These are phyloP conservation scores for Jaapia argillacea DNA, from an alignment of 768 basidiomycete genomes.

Conservation along the genomic window DNA sequence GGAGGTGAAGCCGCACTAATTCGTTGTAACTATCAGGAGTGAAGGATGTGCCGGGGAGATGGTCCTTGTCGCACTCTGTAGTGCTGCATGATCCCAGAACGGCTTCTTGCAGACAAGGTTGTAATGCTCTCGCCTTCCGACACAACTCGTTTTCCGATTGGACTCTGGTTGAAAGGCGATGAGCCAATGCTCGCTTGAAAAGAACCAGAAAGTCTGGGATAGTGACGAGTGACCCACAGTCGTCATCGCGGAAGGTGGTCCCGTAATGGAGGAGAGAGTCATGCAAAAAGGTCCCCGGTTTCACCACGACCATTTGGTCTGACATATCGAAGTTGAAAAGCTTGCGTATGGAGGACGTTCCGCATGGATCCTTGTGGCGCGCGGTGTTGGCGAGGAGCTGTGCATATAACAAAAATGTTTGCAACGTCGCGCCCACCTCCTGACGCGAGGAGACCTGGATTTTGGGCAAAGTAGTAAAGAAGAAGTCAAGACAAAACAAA, in stretches of 20 bases:
- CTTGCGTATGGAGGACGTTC: conserved; percentile 13
- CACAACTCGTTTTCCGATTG: conserved; percentile 23
- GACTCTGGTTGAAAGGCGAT: conserved; percentile 19
- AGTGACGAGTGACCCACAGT: too few relatives aligned
- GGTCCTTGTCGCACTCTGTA: conserved; percentile 21
- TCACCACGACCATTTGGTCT: conserved; percentile 20
- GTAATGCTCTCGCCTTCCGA: conserved; percentile 19
- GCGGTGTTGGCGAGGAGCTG: neutral
- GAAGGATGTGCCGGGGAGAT: conserved; percentile 18
- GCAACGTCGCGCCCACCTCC: conserved; percentile 21
- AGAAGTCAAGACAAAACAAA: conserved; percentile 33
- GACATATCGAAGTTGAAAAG: conserved; percentile 25
- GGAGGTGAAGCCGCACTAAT: conserved; percentile 34
- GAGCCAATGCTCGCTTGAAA: conserved; percentile 16
- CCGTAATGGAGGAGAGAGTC: neutral
- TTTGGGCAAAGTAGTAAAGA: conserved; percentile 20
- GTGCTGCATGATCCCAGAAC: conserved; percentile 22
- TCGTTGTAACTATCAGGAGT: conserved; percentile 26
- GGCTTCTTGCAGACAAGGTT: conserved; percentile 27
- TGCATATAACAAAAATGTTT: conserved; percentile 24
- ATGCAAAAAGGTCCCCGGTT: conserved; percentile 17
- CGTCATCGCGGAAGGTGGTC: neutral
- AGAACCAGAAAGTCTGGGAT: conserved; percentile 12
- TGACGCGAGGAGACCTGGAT: conserved; percentile 15
- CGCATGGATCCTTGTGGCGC: conserved; percentile 19